A percentile compares a stretch with the other conserved stretches of the same genome.
These are phyloP conservation scores for Phyllosticta citriasiana DNA, from an alignment of 2,329 filamentous ascomycete species.

Conservation along the genomic window DNA sequence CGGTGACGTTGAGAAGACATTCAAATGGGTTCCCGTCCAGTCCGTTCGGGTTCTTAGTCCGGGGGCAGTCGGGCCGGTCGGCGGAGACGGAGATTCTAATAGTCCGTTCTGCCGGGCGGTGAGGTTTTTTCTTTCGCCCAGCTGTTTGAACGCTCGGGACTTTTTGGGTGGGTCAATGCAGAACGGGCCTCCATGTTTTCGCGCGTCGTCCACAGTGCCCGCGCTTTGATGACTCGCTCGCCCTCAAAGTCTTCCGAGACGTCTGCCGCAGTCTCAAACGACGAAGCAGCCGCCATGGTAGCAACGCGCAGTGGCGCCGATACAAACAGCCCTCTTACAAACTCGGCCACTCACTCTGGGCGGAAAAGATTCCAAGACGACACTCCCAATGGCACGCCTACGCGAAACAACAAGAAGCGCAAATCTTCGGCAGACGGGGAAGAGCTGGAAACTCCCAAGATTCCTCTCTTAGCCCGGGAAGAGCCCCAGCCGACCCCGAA, in stretches of 20 bases:
- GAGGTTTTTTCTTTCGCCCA: not conserved
- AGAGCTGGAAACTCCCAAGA: slow-evolving; percentile 1
- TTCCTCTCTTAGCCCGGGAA: not conserved
- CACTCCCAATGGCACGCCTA: slow-evolving; percentile 1
- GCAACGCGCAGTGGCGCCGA: slow-evolving; percentile 8
- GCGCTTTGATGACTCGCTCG: slow-evolving; percentile 21
- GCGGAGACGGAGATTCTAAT: not conserved
- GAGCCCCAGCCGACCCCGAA: not conserved
- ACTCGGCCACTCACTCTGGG: slow-evolving; percentile 2
- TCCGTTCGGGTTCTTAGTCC: not conserved
- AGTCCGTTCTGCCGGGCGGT: not conserved
- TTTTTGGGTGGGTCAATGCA: slow-evolving; percentile 1
- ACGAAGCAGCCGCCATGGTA: slow-evolving; percentile 5
- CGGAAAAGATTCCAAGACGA: slow-evolving; percentile 9
- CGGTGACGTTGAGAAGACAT: not conserved
- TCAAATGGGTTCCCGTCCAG: not conserved
- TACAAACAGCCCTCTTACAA: slow-evolving; percentile 4
- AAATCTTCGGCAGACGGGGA: not conserved
- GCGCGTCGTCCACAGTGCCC: slow-evolving; percentile 21
- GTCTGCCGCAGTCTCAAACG: not conserved
- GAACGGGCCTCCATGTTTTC: slow-evolving; percentile 20
- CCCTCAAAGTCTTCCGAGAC: slow-evolving; percentile 14
- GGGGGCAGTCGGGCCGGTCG: not conserved
- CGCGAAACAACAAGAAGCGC: slow-evolving; percentile 4
- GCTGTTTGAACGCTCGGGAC: not conserved